Conservation (phyloP, 495 filamentous ascomycete genomes). For the Penicillium pulvis region DNA sequence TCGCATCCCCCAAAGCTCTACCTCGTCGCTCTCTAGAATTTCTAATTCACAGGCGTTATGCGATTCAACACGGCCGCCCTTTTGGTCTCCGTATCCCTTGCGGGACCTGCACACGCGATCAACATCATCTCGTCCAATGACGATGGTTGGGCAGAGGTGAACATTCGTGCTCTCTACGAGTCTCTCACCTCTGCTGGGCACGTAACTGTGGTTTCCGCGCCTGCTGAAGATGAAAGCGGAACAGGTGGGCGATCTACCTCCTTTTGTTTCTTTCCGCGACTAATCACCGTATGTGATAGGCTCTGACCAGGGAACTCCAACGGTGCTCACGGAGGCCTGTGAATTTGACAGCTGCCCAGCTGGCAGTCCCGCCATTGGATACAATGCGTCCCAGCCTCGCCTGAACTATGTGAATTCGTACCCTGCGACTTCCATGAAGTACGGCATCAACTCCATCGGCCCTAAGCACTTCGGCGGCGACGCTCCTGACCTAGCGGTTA, state of each 20-base stretch:
- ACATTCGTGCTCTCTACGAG: constrained; percentile 58
- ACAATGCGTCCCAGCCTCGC: constrained; percentile 55
- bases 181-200: constrained; percentile 55
- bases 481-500: constrained; percentile 58
- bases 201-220: constrained; percentile 61
- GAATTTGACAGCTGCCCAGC: constrained; percentile 61
- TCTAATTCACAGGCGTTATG: neutral
- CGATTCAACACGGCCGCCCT: constrained; percentile 10
- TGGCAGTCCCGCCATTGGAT: constrained; percentile 53
- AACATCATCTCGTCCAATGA: constrained; percentile 69
- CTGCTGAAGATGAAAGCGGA: constrained; percentile 67
- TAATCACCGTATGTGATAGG: constrained; percentile 32
- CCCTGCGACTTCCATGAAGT: constrained; percentile 64
- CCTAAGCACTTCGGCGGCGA: constrained; percentile 50
- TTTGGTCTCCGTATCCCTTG: constrained; percentile 11
- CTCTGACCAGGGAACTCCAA: constrained; percentile 53
- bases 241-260: constrained; percentile 37
- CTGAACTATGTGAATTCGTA: constrained; percentile 73
- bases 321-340: constrained; percentile 46
- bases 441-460: constrained; percentile 59
- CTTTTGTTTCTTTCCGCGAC: neutral
- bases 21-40: neutral
- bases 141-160: constrained; percentile 72
- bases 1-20: neutral
- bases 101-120: constrained; percentile 31